Evolutionary conservation across 257 asterid genomes (phyloP).

Genomic region (Paulownia fortunei): DNA sequence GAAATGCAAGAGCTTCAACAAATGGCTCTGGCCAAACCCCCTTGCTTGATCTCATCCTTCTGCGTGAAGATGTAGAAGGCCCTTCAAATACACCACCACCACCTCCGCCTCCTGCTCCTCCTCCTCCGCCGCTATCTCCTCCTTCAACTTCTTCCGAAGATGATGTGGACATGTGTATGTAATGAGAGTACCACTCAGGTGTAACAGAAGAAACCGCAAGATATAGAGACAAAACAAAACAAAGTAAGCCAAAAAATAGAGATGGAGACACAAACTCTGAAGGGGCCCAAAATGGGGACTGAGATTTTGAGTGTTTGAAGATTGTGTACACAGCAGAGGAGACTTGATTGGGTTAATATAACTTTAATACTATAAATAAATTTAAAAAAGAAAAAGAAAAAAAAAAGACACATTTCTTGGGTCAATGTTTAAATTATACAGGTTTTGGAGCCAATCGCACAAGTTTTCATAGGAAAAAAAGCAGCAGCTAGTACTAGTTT

Average conservation of each 20-base stretch:
- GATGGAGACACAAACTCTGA: slow-evolving; percentile 21
- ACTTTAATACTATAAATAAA: background rate
- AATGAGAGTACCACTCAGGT: background rate
- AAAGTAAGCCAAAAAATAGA: background rate
- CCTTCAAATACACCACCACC: slow-evolving; percentile 34
- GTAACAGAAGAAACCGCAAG: slow-evolving; percentile 6
- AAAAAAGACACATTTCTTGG: slow-evolving; percentile 24
- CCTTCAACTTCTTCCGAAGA: slow-evolving; percentile 42
- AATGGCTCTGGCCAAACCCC: slow-evolving; percentile 90
- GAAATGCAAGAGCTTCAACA: slow-evolving; percentile 73
- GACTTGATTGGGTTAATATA: slow-evolving; percentile 14
- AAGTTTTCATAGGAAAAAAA: slow-evolving; percentile 20
- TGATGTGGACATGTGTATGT: slow-evolving; percentile 58
- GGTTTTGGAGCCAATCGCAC: slow-evolving; percentile 25
- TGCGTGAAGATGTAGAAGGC: slow-evolving; percentile 49
- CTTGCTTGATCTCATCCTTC: slow-evolving; percentile 48
- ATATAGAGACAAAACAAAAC: background rate
- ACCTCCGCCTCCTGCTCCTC: slow-evolving; percentile 35
- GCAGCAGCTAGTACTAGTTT: too few species aligned
- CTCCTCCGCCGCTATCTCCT: slow-evolving; percentile 31
- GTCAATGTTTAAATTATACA: slow-evolving; percentile 29
- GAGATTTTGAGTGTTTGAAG: slow-evolving; percentile 36
- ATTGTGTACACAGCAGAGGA: slow-evolving; percentile 36
- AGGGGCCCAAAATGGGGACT: slow-evolving; percentile 36
- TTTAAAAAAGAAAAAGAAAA: background rate